A percentile compares a stretch with the other conserved stretches of the same genome.
Conservation (phyloP, 805 yeast species). For the Metschnikowia gelsemii region DNA sequence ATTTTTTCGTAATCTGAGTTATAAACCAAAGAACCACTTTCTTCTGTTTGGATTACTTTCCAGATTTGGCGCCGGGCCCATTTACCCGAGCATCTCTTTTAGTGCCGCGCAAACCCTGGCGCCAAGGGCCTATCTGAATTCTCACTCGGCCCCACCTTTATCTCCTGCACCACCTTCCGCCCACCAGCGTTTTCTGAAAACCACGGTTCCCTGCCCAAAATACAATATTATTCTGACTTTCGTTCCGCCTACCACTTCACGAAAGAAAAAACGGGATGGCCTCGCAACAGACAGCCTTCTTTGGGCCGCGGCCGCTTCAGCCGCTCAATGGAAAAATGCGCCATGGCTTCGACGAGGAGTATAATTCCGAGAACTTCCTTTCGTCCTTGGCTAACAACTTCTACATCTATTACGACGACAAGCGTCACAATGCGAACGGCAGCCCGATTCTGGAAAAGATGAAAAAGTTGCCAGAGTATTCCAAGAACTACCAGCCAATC, state of each 20-base stretch:
- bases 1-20: too few relatives aligned
- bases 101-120: too few relatives aligned
- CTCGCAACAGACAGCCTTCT: conserved; percentile 21
- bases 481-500: conserved; percentile 63
- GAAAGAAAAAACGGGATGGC: conserved; percentile 12
- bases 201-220: not conserved
- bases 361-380: conserved; percentile 55
- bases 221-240: not conserved
- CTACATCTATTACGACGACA: conserved; percentile 84
- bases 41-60: too few relatives aligned
- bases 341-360: conserved; percentile 66
- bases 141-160: conserved; percentile 7
- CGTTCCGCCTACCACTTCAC: not conserved
- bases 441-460: conserved; percentile 66
- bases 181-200: conserved; percentile 1
- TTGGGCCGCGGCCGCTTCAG: conserved; percentile 41
- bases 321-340: conserved; percentile 56
- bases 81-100: too few relatives aligned
- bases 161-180: conserved; percentile 12
- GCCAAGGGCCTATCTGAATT: too few relatives aligned
- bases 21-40: too few relatives aligned
- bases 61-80: too few relatives aligned
- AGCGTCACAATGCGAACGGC: conserved; percentile 88
- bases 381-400: conserved; percentile 62
- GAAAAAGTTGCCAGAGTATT: conserved; percentile 37